Evolutionary conservation across 345 rosid species (phyloP), one percentile per base, ranked within the genome.

Genomic region (Laguncularia racemosa): DNA sequence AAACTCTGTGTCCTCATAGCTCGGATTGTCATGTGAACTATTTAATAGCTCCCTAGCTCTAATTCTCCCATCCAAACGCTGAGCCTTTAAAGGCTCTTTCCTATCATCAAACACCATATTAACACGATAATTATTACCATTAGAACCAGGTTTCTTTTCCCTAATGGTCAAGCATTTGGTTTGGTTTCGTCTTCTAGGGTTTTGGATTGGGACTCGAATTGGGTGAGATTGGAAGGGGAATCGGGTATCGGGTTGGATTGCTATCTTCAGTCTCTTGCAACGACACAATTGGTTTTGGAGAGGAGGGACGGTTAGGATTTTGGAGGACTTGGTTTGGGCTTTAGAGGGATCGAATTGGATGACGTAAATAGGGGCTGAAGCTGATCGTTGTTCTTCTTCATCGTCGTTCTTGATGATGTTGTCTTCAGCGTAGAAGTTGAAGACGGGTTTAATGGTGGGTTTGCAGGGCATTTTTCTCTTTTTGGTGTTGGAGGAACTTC

Each of bases 221-320:
- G 72, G 61, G 58, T 18, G 49, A 80, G 82, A 47, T 71, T 72
- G 2, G 77, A 75, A 3, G 74, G 50, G 2, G 55, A 62, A 8
- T 40, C 71, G 47, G 77, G 53, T 20, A n/a, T n/a, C 65, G 65
- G 17, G 76, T 59, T 6, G 81, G 80, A 21, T 81, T 40, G 81
- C 74, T 50, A 82, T 81, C 76, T 81, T 78, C 93, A 77, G 80
- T 83, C 68, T 72, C 78, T 78, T 83, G 70, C 62, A 53, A 3
- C 78, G 83, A 3, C 74, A 80, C 79, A 81, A 72, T 64, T 82
- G 76, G 53, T 78, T 73, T 48, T 75, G 71, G 5, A 71, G 76
- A 54, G 86, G 93, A 58, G 93, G 80, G 46, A 85, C 81, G 16
- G 83, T 68, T 60, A 57, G 33, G 14, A 60, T 19, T 16, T 64